Conservation (phyloP, 2,329 filamentous ascomycete species). For the Colletotrichum neosansevieriae region DNA sequence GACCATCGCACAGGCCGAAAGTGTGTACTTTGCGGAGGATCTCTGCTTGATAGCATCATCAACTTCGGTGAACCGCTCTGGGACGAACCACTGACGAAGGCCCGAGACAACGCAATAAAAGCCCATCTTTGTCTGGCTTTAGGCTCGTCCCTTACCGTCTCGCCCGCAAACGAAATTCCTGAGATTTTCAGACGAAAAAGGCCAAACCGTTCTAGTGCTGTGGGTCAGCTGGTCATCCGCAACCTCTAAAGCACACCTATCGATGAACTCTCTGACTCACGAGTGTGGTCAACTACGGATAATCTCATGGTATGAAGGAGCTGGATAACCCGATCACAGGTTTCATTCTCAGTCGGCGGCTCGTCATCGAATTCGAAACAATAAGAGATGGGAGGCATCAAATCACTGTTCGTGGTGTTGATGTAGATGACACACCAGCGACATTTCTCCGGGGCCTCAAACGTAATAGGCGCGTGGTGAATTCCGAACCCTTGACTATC, state of each 20-base stretch:
- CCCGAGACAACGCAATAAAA: no score
- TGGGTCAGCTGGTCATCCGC: no score
- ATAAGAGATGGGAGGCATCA: slow-evolving; percentile 43
- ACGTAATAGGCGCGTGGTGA: slow-evolving; percentile 50
- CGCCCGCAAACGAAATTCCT: no score
- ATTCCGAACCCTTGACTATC: slow-evolving; percentile 54
- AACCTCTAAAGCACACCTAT: slow-evolving; percentile 43
- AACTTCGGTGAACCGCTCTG: slow-evolving; percentile 49
- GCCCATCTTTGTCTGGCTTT: no score
- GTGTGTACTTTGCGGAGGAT: slow-evolving; percentile 53
- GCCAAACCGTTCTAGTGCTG: no score
- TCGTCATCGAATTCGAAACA: slow-evolving; percentile 47
- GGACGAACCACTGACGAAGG: no score
- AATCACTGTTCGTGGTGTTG: slow-evolving; percentile 51
- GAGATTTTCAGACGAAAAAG: no score
- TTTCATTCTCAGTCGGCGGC: slow-evolving; percentile 52
- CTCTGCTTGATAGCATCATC: slow-evolving; percentile 58
- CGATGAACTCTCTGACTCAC: slow-evolving; percentile 49
- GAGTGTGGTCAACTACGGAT: slow-evolving; percentile 53
- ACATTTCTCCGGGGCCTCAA: slow-evolving; percentile 54
- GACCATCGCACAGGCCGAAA: slow-evolving; percentile 62
- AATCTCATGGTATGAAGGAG: slow-evolving; percentile 57
- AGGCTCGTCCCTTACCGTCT: no score
- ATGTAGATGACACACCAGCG: slow-evolving; percentile 55
- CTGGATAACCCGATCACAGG: slow-evolving; percentile 51